Conservation (phyloP, 345 rosid genomes). For the Xanthoceras sorbifolium region DNA sequence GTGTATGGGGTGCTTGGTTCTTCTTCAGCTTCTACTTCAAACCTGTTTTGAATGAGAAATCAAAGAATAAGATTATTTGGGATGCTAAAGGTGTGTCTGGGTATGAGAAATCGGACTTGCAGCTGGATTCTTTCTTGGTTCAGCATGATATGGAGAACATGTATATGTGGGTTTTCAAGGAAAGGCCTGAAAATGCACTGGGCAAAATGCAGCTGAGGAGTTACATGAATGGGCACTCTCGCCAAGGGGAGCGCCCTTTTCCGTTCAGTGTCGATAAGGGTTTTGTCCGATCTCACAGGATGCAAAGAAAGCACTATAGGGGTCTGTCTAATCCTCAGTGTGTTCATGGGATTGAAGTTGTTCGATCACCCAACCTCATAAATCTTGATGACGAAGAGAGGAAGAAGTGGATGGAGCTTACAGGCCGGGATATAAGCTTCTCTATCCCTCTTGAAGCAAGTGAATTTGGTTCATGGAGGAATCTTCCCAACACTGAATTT, state of each 20-base stretch:
- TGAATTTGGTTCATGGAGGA: constrained; percentile 71
- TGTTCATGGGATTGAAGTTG: constrained; percentile 73
- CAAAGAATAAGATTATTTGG: constrained; percentile 53
- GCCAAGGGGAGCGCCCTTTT: constrained; percentile 74
- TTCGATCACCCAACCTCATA: constrained; percentile 55
- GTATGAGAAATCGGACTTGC: constrained; percentile 70
- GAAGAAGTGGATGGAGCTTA: constrained; percentile 72
- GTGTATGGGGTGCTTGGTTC: constrained; percentile 85
- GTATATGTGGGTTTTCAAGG: constrained; percentile 85
- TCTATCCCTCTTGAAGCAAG: constrained; percentile 61
- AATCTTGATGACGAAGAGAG: constrained; percentile 61
- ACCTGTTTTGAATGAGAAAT: constrained; percentile 74
- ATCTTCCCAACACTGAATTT: constrained; percentile 55
- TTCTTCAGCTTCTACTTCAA: constrained; percentile 75
- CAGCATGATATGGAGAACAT: constrained; percentile 88
- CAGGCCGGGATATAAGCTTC: constrained; percentile 64
- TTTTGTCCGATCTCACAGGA: constrained; percentile 76
- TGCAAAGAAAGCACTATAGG: constrained; percentile 82
- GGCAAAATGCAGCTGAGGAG: constrained; percentile 85
- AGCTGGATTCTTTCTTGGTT: constrained; percentile 71
- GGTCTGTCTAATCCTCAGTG: constrained; percentile 85
- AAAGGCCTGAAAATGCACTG: constrained; percentile 71
- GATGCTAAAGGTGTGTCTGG: constrained; percentile 66
- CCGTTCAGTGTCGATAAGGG: constrained; percentile 74
- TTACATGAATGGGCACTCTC: constrained; percentile 81